These are phyloP conservation scores for Geranomyces michiganensis DNA, from an alignment of 192 early-diverging fungal genomes.

Conservation along the genomic window DNA sequence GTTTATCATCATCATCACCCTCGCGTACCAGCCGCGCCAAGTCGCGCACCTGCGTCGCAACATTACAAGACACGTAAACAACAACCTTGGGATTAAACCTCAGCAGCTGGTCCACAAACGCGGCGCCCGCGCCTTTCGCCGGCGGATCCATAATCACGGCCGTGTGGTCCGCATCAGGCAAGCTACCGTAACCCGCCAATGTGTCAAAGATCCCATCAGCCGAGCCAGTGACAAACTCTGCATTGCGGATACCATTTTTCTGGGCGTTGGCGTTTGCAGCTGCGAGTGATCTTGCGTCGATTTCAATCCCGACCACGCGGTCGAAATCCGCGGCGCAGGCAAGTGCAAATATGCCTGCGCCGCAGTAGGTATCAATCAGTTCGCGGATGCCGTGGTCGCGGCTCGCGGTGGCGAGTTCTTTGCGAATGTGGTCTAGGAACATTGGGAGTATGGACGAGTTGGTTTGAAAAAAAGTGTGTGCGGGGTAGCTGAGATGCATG, in stretches of 20 bases:
- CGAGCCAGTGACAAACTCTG: slow-evolving; percentile 48
- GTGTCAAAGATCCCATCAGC: slow-evolving; percentile 33
- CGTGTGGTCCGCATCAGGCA: slow-evolving; percentile 39
- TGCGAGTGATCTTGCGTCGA: slow-evolving; percentile 62
- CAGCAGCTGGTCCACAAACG: slow-evolving; percentile 68
- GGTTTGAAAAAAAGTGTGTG: slow-evolving; percentile 72
- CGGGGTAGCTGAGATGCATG: slow-evolving; percentile 62
- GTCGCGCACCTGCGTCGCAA: slow-evolving; percentile 64
- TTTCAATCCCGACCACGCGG: slow-evolving; percentile 69
- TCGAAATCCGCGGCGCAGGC: slow-evolving; percentile 62
- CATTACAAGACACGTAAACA: slow-evolving; percentile 73
- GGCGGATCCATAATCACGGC: slow-evolving; percentile 77
- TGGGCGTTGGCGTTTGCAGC: slow-evolving; percentile 67
- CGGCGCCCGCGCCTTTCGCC: slow-evolving; percentile 65
- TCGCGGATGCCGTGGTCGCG: not conserved
- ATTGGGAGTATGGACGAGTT: slow-evolving; percentile 68
- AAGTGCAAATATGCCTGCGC: slow-evolving; percentile 72
- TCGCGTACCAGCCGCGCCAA: slow-evolving; percentile 20
- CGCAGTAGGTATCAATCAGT: slow-evolving; percentile 75
- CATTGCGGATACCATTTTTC: slow-evolving; percentile 50
- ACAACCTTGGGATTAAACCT: slow-evolving; percentile 69
- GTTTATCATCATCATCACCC: not conserved
- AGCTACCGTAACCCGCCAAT: not conserved
- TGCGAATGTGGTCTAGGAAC: slow-evolving; percentile 63
- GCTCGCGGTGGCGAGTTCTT: slow-evolving; percentile 50